A percentile compares a stretch with the other conserved stretches of the same genome.
These are phyloP conservation scores for Flammula alnicola DNA, from an alignment of 1,284 basidiomycete species.

Conservation along the genomic window DNA sequence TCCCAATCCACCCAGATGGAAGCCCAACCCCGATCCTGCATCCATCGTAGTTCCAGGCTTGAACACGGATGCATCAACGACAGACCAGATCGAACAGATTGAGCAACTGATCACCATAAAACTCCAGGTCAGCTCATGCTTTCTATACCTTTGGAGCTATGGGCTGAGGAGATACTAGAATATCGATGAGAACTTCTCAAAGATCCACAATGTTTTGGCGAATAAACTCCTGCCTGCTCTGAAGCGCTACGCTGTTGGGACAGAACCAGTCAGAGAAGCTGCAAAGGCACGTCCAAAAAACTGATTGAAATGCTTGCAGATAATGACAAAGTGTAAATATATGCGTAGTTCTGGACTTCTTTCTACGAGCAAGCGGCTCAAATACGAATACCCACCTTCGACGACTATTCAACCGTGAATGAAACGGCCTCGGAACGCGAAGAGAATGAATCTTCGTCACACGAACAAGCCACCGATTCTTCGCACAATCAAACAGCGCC, in stretches of 20 bases:
- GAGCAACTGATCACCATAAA: slow-evolving; percentile 94
- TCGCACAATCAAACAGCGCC: slow-evolving; percentile 20
- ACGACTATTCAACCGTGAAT: slow-evolving; percentile 62
- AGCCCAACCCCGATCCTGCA: slow-evolving; percentile 63
- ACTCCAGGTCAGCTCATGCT: slow-evolving; percentile 59
- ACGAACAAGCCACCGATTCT: slow-evolving; percentile 25
- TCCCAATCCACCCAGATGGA: slow-evolving; percentile 64
- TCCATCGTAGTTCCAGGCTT: slow-evolving; percentile 76
- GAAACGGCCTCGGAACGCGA: slow-evolving; percentile 49
- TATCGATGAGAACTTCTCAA: slow-evolving; percentile 93
- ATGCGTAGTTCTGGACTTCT: slow-evolving; percentile 86
- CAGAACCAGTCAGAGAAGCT: slow-evolving; percentile 86
- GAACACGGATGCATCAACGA: slow-evolving; percentile 73
- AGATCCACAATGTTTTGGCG: slow-evolving; percentile 86
- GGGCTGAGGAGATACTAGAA: slow-evolving; percentile 58
- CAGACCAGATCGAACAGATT: slow-evolving; percentile 91
- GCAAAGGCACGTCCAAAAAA: slow-evolving; percentile 64
- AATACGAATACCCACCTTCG: slow-evolving; percentile 76
- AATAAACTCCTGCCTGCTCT: slow-evolving; percentile 84
- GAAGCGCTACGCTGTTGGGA: slow-evolving; percentile 85
- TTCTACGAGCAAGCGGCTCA: slow-evolving; percentile 94
- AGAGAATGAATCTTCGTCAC: slow-evolving; percentile 32
- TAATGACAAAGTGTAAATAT: not conserved
- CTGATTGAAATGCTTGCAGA: too few species aligned
- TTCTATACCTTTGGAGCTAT: slow-evolving; percentile 11